Evolutionary conservation across 495 filamentous ascomycete genomes (phyloP).

Genomic region (Tuber aestivum): DNA sequence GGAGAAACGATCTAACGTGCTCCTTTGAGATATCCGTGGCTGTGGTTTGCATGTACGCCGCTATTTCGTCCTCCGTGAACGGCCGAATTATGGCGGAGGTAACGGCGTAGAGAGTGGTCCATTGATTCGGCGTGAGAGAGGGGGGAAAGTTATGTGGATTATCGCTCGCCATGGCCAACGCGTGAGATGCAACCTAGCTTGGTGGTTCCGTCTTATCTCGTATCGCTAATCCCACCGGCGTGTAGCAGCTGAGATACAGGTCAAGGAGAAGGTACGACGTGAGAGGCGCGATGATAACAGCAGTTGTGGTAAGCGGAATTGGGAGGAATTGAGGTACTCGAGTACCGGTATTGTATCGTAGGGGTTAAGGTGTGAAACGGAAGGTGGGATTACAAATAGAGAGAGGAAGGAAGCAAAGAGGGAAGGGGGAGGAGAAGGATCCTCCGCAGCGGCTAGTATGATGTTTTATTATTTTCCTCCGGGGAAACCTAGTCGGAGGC

Average conservation of each 20-base stretch:
- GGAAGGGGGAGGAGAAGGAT: neutral
- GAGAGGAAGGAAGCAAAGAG: neutral
- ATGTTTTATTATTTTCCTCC: neutral
- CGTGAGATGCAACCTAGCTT: neutral
- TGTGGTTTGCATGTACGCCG: conserved; percentile 8
- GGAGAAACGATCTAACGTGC: conserved; percentile 13
- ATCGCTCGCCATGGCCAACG: neutral
- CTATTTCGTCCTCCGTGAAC: neutral
- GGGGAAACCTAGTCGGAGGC: neutral
- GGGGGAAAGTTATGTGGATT: conserved; percentile 15
- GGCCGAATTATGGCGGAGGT: conserved; percentile 14
- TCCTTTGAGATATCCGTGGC: conserved; percentile 6
- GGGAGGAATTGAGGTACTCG: neutral
- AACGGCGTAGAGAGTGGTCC: conserved; percentile 23
- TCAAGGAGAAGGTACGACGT: neutral
- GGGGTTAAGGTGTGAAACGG: neutral
- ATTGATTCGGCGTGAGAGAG: conserved; percentile 19
- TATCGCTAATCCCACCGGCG: neutral
- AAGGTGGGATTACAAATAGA: neutral
- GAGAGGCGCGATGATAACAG: neutral
- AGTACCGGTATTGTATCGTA: neutral
- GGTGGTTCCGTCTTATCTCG: neutral
- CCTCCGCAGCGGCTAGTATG: neutral
- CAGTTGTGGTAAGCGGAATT: neutral
- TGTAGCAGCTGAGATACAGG: neutral